These are phyloP conservation scores for Globisporangium parvum DNA, from an alignment of 352 stramenopile species.

Conservation along the genomic window DNA sequence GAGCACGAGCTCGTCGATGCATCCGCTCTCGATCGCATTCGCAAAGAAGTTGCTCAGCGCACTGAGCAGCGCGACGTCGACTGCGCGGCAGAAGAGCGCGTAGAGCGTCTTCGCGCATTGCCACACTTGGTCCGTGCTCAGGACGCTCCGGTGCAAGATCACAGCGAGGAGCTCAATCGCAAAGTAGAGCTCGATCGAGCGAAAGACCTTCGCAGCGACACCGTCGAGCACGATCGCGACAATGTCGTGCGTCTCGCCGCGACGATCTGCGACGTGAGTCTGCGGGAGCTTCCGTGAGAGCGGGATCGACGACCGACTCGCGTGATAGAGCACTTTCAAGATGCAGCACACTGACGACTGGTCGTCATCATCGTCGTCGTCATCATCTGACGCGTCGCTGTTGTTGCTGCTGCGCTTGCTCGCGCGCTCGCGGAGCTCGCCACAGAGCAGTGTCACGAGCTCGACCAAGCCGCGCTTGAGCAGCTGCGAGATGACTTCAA, in stretches of 20 bases:
- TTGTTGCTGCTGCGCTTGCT: constrained; percentile 12
- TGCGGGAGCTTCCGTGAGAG: constrained; percentile 50
- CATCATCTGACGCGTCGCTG: constrained; percentile 13
- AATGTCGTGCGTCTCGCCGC: constrained; percentile 28
- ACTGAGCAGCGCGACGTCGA: constrained; percentile 43
- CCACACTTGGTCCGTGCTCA: constrained; percentile 50
- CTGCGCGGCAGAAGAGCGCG: constrained; percentile 25
- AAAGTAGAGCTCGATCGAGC: constrained; percentile 56
- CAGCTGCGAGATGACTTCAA: constrained; percentile 55
- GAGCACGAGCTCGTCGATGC: constrained; percentile 32
- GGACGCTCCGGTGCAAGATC: constrained; percentile 43
- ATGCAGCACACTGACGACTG: constrained; percentile 68
- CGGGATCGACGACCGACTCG: constrained; percentile 53
- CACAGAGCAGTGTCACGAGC: constrained; percentile 39
- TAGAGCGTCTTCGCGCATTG: constrained; percentile 39
- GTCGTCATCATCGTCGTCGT: constrained; percentile 49
- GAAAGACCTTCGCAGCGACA: constrained; percentile 22
- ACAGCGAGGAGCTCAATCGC: constrained; percentile 57
- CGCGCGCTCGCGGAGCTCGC: constrained; percentile 36
- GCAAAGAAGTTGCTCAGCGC: constrained; percentile 55
- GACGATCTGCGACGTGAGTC: constrained; percentile 15
- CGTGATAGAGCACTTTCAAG: constrained; percentile 68
- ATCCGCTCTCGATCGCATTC: constrained; percentile 50
- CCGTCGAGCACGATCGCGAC: constrained; percentile 34
- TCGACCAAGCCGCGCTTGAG: constrained; percentile 39